These are phyloP conservation scores for Cercophora scortea DNA, from an alignment of 495 filamentous ascomycete species.

Conservation along the genomic window DNA sequence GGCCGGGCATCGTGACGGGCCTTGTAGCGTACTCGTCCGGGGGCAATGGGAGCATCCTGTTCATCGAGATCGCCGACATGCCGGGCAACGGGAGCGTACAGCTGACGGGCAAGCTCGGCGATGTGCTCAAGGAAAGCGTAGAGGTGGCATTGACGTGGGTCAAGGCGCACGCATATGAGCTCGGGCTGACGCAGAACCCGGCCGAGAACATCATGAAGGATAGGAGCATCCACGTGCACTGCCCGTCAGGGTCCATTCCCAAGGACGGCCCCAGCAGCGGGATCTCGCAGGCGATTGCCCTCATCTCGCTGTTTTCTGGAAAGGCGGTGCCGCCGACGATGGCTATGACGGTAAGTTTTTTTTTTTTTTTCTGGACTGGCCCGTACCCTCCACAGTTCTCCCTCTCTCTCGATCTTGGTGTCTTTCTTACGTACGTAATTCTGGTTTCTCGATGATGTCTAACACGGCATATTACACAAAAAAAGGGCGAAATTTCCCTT, in stretches of 20 bases:
- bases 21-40: conserved; percentile 94
- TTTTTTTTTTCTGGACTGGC: neutral
- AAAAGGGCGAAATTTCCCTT: conserved; percentile 75
- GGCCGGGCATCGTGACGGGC: conserved; percentile 92
- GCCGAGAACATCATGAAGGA: conserved; percentile 94
- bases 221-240: conserved; percentile 92
- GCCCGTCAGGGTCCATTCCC: conserved; percentile 87
- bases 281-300: conserved; percentile 85
- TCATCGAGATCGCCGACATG: conserved; percentile 98
- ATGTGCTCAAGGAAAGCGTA: conserved; percentile 94
- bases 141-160: conserved; percentile 96
- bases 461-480: conserved; percentile 16
- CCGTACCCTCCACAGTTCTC: neutral
- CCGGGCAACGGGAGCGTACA: conserved; percentile 87
- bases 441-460: conserved; percentile 12
- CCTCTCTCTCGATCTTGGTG: neutral
- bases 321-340: conserved; percentile 84
- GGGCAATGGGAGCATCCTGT: conserved; percentile 91
- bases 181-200: conserved; percentile 72
- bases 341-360: conserved; percentile 70
- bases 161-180: conserved; percentile 87
- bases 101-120: conserved; percentile 97
- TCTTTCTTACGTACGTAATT: conserved; percentile 13
- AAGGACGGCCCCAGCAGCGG: conserved; percentile 89
- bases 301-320: conserved; percentile 85